Base-by-base conservation (phyloP, 2,329 filamentous ascomycete genomes). In the Diaporthe sp. region DNA sequence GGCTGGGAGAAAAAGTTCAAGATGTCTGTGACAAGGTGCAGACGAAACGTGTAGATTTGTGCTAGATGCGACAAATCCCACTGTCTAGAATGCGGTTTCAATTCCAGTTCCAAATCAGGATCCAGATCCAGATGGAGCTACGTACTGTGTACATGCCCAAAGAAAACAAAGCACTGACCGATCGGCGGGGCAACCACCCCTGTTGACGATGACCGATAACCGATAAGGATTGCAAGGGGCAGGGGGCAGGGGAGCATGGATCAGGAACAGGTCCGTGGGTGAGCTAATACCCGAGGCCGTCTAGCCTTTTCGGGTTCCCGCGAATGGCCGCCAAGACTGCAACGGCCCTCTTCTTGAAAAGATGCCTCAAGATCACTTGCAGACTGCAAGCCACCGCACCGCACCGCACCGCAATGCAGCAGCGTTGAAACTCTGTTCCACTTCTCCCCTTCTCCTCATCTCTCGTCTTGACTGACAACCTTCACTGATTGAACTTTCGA, bases 151-250 rank as follows among this genome's bases (percentile, higher is more conserved):
- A 66, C 60, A 47, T 35, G 30, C 45, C 45, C 17, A 55, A 72
- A 64, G 57, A 72, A 72, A 72, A 72, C 70, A 72, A 66, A 72
- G 64, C 64, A 50, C 70, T 22, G 25, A n/a, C 45, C 50, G 19
- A 72, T 72, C 70, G 70, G 70, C 70, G 50, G 70, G 70, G 70
- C 70, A 72, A 72, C 70, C 70, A 54, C 70, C 45, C 42, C 47
- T 38, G 64, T 22, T 50, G 45, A 45, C 55, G 17, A 28, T 13
- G 4, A 47, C 64, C 47, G 64, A 68, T 68, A 38, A 54, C n/a
- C 64, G 64, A 68, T 35, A 50, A 52, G 45, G 33, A 7, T 6
- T 17, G 1, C 40, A 30, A 33, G 40, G 42, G n/a, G n/a, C 2
- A 12, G 3, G 57, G 28, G 4, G 52, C 4, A 30, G 50, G 50